Conservation (phyloP, 352 stramenopile species). For the Pythium brassicae region DNA sequence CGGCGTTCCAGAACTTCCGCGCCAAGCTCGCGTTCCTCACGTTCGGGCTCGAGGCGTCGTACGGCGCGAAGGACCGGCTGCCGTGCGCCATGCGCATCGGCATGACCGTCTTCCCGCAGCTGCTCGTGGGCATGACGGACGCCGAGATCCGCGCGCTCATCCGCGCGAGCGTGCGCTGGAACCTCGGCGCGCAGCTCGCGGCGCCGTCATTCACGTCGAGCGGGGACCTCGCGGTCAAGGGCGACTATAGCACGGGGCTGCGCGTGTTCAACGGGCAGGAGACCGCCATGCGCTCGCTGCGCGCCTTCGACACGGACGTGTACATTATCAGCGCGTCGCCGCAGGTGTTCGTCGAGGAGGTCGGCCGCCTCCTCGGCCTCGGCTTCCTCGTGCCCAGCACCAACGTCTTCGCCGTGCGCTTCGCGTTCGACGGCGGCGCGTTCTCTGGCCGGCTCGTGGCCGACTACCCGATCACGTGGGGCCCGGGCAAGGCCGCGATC, state of each 20-base stretch:
- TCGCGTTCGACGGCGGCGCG: conserved; percentile 29
- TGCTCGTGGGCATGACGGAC: conserved; percentile 52
- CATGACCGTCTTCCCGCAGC: conserved; percentile 54
- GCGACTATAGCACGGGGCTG: conserved; percentile 44
- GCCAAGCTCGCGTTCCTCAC: conserved; percentile 49
- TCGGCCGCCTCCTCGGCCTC: conserved; percentile 33
- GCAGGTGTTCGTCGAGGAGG: conserved; percentile 49
- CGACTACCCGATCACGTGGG: conserved; percentile 67
- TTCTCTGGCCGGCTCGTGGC: conserved; percentile 39
- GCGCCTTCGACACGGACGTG: conserved; percentile 33
- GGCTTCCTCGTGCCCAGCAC: conserved; percentile 43
- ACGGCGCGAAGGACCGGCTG: conserved; percentile 32
- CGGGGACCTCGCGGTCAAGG: conserved; percentile 30
- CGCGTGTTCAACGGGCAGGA: conserved; percentile 62
- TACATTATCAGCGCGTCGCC: conserved; percentile 65
- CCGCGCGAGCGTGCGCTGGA: conserved; percentile 38
- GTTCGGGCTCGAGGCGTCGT: conserved; percentile 40
- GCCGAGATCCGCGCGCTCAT: conserved; percentile 47
- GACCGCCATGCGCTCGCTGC: conserved; percentile 48
- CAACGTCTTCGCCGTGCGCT: conserved; percentile 59
- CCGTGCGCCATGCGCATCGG: conserved; percentile 36
- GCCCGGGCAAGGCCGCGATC: conserved; percentile 45
- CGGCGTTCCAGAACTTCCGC: conserved; percentile 52
- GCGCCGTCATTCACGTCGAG: conserved; percentile 32
- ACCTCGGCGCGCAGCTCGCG: conserved; percentile 38